A percentile compares a stretch with the other conserved stretches of the same genome.
These are phyloP conservation scores for Tricholoma sp. DNA, from an alignment of 768 basidiomycete species.

Conservation along the genomic window DNA sequence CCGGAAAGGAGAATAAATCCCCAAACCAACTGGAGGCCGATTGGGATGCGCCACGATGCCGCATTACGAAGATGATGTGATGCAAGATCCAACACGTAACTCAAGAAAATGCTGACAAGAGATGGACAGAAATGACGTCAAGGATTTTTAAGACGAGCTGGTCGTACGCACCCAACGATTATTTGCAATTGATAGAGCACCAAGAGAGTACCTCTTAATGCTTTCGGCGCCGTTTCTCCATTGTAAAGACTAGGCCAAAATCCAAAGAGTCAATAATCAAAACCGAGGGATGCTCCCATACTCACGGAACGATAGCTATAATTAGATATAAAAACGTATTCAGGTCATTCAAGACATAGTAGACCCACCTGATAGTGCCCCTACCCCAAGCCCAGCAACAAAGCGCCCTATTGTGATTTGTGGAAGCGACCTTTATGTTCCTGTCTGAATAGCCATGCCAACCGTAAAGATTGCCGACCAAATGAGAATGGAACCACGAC, in stretches of 20 bases:
- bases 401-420: constrained; percentile 74
- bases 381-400: constrained; percentile 73
- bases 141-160: background rate
- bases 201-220: constrained; percentile 62
- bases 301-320: constrained; percentile 47
- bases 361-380: constrained; percentile 61
- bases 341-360: background rate
- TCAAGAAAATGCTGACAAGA: constrained; percentile 55
- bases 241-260: constrained; percentile 48
- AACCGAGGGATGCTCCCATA: constrained; percentile 7
- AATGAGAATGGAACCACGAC: constrained; percentile 68
- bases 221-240: constrained; percentile 74
- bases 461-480: constrained; percentile 72
- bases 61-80: constrained; percentile 50
- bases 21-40: constrained; percentile 72
- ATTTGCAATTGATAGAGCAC: constrained; percentile 78
- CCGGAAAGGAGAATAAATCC: constrained; percentile 63
- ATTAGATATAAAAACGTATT: background rate
- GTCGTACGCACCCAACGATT: constrained; percentile 50
- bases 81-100: constrained; percentile 66
- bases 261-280: constrained; percentile 17
- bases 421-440: constrained; percentile 48
- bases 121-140: background rate
- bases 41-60: constrained; percentile 69
- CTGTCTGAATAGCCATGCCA: constrained; percentile 68